Base-by-base conservation (phyloP, 23 red algal genomes). In the Gracilaria caudata region DNA sequence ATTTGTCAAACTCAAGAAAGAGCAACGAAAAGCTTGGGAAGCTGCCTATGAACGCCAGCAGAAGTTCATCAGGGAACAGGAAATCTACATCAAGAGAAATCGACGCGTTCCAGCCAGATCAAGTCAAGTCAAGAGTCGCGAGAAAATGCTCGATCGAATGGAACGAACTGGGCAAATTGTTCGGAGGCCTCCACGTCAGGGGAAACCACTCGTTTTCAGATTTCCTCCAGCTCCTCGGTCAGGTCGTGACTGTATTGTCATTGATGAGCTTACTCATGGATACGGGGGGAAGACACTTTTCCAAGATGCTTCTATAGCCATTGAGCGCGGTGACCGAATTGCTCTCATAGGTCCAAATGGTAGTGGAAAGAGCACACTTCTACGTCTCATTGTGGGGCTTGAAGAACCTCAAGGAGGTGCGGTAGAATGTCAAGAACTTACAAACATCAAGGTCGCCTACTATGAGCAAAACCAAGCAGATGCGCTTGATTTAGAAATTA, bases 391-490 rank as follows among this genome's bases (percentile, higher is more conserved):
- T 20, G 80, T 79, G 20, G 97, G 97, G 0, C 38, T 76, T 64
- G 97, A 98, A 81, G 39, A 80, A 33, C 97, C 97, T 19, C 66
- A 83, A 17, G 47, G 83, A 39, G 97, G 97, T 30, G 41, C 59
- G 11, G 91, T 96, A 30, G 56, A 86, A 49, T 93, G 92, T 32
- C 28, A 80, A 33, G 76, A 78, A 78, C 81, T 89, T 19, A 83
- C 75, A 24, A 96, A 93, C 32, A 72, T 88, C 24, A 73, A 61
- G 14, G 47, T 91, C 59, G 97, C 93, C 10, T 98, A 98, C 84
- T 98, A 93, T 66, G 97, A 93, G 72, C 97, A 98, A 84, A 98
- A 95, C 68, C 97, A 98, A 58, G 97, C 97, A 0, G 97, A 98
- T 87, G 97, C 92, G 9, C 94, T 98, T 56, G 85, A 95, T 45